Evolutionary conservation across 1,284 basidiomycete species (phyloP).

Genomic region (Rhodotorula glutinis): DNA sequence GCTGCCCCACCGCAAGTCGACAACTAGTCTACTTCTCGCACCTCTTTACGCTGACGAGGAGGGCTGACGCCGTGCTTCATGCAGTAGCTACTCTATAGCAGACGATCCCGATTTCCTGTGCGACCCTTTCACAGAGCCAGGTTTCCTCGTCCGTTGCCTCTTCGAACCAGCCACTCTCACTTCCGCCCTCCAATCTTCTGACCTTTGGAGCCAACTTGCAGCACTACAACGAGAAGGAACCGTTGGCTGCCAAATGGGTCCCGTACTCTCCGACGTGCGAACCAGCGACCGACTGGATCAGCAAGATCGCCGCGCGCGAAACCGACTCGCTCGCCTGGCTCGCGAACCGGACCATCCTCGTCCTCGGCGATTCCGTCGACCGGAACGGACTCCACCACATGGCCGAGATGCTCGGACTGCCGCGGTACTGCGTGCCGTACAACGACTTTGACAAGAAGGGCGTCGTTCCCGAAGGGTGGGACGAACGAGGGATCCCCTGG

Average conservation of each 20-base stretch:
- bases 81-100: not conserved
- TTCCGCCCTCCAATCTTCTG: no score
- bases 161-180: not conserved
- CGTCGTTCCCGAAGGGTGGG: conserved; percentile 34
- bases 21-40: no score
- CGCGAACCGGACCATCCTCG: conserved; percentile 42
- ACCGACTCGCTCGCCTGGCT: conserved; percentile 35
- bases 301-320: conserved; percentile 22
- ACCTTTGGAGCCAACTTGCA: no score
- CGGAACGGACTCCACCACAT: conserved; percentile 43
- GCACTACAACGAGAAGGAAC: conserved; percentile 29
- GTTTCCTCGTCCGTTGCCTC: conserved; percentile 31
- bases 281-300: conserved; percentile 42
- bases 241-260: conserved; percentile 37
- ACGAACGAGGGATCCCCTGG: conserved; percentile 39
- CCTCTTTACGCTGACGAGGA: no score
- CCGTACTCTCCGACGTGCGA: conserved; percentile 38
- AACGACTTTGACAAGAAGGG: conserved; percentile 36
- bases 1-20: not conserved
- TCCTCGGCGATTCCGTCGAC: conserved; percentile 44
- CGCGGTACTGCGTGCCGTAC: conserved; percentile 36
- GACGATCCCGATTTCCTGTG: conserved; percentile 24
- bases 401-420: conserved; percentile 35
- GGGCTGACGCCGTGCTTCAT: no score
- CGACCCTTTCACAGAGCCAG: conserved; percentile 41